Base-by-base conservation (phyloP, 768 basidiomycete genomes). In the Pleurotus ostreatus region DNA sequence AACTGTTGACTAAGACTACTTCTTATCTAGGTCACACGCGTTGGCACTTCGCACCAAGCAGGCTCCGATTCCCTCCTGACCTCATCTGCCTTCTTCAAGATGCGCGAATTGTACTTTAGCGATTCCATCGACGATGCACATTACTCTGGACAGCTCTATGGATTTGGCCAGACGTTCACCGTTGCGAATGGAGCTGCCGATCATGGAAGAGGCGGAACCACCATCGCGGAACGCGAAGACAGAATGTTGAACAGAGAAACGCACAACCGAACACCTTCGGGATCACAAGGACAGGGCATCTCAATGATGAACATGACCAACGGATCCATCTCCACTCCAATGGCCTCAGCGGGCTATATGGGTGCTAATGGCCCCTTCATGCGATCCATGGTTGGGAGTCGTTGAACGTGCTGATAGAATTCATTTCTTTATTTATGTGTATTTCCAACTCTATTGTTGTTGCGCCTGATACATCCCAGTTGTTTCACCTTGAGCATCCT, bases 61-160 rank as follows among this genome's bases (percentile, higher is more conserved):
- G 96, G 97, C 12, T 95, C 93, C n/a, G 97, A 98, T 68, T 93
- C 91, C 12, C 85, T 98, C 41, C 81, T 99, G 46, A 98, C 95
- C 5, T 85, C 94, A 2, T 85, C 88, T 2, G 92, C 92, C 0
- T 98, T 98, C 74, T 98, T 98, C 87, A 91, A 94, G 70, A 92
- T 98, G 82, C 85, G 92, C 25, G 86, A 93, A 62, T 70, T 89
- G 13, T 98, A 94, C 74, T 99, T 99, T 74, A 83, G 87, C 59
- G 89, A 94, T 68, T 76, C 82, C n/a, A 80, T 97, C 52, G 92
- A 98, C 67, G 89, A 94, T 56, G 72, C 66, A 1, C 88, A 91
- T 65, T 92, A 86, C 69, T 89, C 86, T 56, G 89, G 88, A 53
- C 89, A 90, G 65, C 78, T 93, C 1, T 93, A 90, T 64, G 90